Conservation (phyloP, 2,329 filamentous ascomycete species). For the Aspergillus ochraceoroseus region DNA sequence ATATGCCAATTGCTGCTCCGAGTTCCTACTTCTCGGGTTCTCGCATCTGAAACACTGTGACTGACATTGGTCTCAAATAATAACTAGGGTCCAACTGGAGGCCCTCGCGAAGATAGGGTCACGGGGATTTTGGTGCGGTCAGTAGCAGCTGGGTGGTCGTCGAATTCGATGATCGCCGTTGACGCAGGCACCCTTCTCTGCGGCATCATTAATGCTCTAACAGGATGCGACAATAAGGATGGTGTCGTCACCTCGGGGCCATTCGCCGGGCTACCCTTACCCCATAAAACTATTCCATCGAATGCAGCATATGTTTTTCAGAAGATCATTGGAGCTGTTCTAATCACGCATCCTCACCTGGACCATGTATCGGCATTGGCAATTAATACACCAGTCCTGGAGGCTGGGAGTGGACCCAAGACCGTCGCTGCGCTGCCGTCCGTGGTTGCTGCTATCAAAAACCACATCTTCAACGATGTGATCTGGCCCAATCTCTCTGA, state of each 20-base stretch:
- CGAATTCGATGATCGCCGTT: constrained; percentile 80
- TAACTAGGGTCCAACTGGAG: constrained; percentile 90
- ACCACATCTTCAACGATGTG: constrained; percentile 93
- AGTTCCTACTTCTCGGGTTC: constrained; percentile 14
- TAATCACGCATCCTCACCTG: constrained; percentile 95
- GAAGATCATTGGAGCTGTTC: constrained; percentile 75
- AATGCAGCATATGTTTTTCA: constrained; percentile 79
- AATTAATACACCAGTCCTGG: constrained; percentile 84
- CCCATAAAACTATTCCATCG: constrained; percentile 60
- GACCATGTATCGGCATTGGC: constrained; percentile 90
- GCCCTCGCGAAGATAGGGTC: constrained; percentile 82
- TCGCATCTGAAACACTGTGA: constrained; percentile 18
- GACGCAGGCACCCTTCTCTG: constrained; percentile 89
- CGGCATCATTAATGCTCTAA: constrained; percentile 74
- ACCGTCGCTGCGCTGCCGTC: constrained; percentile 77
- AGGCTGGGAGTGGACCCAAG: constrained; percentile 72
- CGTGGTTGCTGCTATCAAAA: constrained; percentile 88
- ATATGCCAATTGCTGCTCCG: constrained; percentile 10
- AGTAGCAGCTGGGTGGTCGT: constrained; percentile 69
- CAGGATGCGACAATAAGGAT: constrained; percentile 39
- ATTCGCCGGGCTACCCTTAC: constrained; percentile 72
- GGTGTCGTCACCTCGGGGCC: constrained; percentile 53
- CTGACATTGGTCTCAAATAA: constrained; percentile 28
- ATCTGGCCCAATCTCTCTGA: constrained; percentile 98
- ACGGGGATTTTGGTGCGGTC: constrained; percentile 88